Evolutionary conservation across 805 yeast genomes (phyloP).

Genomic region (Clavispora vitiphila): DNA sequence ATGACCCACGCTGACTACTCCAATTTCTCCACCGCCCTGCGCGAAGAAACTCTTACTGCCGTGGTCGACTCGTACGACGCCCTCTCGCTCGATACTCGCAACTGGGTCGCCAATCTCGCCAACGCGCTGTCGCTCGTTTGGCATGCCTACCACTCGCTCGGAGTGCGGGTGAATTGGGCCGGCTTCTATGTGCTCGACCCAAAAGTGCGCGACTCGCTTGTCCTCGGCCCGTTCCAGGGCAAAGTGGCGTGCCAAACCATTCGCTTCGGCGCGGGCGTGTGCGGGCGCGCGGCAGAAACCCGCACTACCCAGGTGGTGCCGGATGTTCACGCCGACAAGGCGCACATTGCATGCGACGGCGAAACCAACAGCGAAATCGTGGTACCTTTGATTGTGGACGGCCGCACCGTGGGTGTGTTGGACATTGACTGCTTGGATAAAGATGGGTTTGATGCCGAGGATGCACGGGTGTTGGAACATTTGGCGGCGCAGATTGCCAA

Average conservation of each 20-base stretch:
- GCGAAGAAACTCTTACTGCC: conserved; percentile 53
- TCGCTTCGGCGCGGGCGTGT: conserved; percentile 77
- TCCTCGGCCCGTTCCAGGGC: conserved; percentile 93
- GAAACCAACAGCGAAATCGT: conserved; percentile 92
- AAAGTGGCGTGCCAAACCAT: conserved; percentile 93
- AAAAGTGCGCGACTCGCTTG: conserved; percentile 38
- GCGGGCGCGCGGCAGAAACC: conserved; percentile 74
- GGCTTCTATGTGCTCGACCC: conserved; percentile 72
- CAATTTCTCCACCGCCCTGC: conserved; percentile 40
- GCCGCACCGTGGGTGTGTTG: conserved; percentile 61
- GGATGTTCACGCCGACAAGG: conserved; percentile 76
- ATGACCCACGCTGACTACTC: conserved; percentile 69
- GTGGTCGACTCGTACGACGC: conserved; percentile 62
- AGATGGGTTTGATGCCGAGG: conserved; percentile 65
- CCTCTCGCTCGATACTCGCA: conserved; percentile 53
- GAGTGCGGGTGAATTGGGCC: conserved; percentile 74
- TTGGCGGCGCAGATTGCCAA: conserved; percentile 49
- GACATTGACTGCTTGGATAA: conserved; percentile 75
- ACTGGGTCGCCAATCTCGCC: conserved; percentile 88
- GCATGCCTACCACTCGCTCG: conserved; percentile 73
- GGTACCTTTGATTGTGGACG: conserved; percentile 59
- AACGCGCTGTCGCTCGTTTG: conserved; percentile 83
- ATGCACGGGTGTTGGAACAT: conserved; percentile 52
- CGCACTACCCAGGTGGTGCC: conserved; percentile 66
- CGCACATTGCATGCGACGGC: conserved; percentile 97